Conservation (phyloP, 768 basidiomycete species). For the Candolleomyces eurysporus region DNA sequence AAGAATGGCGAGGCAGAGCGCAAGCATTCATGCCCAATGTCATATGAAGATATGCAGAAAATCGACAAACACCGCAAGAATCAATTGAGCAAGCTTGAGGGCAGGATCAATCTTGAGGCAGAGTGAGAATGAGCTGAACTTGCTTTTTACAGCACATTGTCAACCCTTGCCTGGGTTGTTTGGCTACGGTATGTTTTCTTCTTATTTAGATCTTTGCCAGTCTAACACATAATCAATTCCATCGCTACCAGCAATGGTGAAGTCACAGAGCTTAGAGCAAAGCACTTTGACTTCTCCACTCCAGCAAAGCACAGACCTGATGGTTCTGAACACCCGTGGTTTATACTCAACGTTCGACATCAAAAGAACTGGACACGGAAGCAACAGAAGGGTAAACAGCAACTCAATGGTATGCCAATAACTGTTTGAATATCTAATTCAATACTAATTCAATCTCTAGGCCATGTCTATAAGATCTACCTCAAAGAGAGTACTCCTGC, state of each 20-base stretch:
- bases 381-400: background rate
- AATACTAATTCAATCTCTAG: background rate
- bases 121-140: no score
- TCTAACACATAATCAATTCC: background rate
- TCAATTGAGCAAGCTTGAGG: background rate
- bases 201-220: background rate
- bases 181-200: slow-evolving; percentile 2
- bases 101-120: background rate
- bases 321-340: background rate
- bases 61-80: background rate
- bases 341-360: background rate
- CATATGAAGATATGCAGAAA: background rate
- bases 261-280: background rate
- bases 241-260: background rate
- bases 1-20: background rate
- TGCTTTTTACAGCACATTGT: background rate
- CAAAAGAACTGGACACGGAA: slow-evolving; percentile 1
- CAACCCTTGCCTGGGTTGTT: background rate
- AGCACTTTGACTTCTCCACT: background rate
- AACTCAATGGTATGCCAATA: background rate
- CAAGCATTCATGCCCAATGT: background rate
- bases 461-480: background rate
- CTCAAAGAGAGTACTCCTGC: background rate
- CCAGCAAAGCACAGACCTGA: background rate
- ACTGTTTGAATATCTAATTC: background rate